Conservation (phyloP, 2,329 filamentous ascomycete species). For the Tolypocladium amazonense region DNA sequence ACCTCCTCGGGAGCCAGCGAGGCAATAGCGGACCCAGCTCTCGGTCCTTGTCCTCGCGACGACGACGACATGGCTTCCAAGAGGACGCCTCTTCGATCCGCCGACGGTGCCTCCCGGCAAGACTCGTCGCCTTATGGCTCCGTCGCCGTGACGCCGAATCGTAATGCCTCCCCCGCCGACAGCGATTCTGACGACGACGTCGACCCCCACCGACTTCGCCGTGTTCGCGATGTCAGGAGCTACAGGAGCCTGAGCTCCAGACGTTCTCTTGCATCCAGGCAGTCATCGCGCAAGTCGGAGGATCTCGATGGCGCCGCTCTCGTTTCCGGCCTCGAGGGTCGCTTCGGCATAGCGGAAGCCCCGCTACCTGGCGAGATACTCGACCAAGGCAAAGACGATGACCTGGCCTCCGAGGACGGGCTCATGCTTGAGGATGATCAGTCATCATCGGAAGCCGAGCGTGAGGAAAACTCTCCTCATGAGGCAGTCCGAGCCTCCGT, state of each 20-base stretch:
- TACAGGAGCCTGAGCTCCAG: conserved; percentile 18
- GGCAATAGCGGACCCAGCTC: conserved; percentile 13
- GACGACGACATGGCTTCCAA: conserved; percentile 20
- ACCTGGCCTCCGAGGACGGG: conserved; percentile 23
- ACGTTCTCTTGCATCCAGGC: conserved; percentile 19
- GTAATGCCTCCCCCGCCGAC: conserved; percentile 23
- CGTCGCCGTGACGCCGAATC: conserved; percentile 23
- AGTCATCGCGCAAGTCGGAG: conserved; percentile 29
- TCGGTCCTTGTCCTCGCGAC: conserved; percentile 7
- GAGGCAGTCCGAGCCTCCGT: conserved; percentile 74
- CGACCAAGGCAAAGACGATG: conserved; percentile 29
- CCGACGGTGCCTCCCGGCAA: conserved; percentile 10
- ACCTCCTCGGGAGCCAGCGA: conserved; percentile 10
- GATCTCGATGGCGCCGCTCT: conserved; percentile 41
- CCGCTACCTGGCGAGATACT: conserved; percentile 34
- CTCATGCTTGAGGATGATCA: conserved; percentile 24
- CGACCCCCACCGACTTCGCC: conserved; percentile 20
- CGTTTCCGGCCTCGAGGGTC: conserved; percentile 41
- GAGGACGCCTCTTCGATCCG: conserved; percentile 23
- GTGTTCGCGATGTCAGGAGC: conserved; percentile 19
- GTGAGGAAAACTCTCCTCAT: conserved; percentile 63
- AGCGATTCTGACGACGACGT: conserved; percentile 20
- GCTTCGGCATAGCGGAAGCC: conserved; percentile 40
- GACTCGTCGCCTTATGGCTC: conserved; percentile 27
- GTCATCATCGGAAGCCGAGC: conserved; percentile 28